A percentile compares a stretch with the other conserved stretches of the same genome.
These are phyloP conservation scores for Cercospora nicotianae DNA, from an alignment of 2,329 filamentous ascomycete species.

Conservation along the genomic window DNA sequence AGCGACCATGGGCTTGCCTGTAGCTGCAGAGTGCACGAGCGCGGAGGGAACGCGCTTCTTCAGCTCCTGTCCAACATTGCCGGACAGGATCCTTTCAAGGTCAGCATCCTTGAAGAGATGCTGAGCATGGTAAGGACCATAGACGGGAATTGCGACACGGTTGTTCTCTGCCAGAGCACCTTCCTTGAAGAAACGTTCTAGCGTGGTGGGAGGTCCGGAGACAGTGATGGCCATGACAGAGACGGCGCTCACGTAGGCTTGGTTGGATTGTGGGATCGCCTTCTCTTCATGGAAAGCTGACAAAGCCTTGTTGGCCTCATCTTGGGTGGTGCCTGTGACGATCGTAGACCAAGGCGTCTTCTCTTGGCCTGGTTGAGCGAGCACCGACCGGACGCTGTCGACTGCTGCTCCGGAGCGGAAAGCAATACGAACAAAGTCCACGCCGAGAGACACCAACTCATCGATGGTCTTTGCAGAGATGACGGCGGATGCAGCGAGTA, in stretches of 20 bases:
- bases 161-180: conserved; percentile 52
- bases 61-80: conserved; percentile 43
- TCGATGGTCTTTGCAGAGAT: conserved; percentile 63
- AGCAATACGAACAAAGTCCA: conserved; percentile 64
- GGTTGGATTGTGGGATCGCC: conserved; percentile 52
- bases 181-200: conserved; percentile 54
- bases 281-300: conserved; percentile 59
- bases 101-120: conserved; percentile 56
- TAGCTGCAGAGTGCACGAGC: conserved; percentile 50
- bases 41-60: conserved; percentile 45
- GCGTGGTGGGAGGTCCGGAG: conserved; percentile 58
- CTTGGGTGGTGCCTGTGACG: conserved; percentile 57
- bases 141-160: conserved; percentile 56
- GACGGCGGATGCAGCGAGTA: conserved; percentile 68
- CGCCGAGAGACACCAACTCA: conserved; percentile 61
- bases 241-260: conserved; percentile 60
- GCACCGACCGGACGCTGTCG: conserved; percentile 44
- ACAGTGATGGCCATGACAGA: conserved; percentile 61
- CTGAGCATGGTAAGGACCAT: conserved; percentile 60
- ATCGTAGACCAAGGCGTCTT: conserved; percentile 68
- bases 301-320: conserved; percentile 53
- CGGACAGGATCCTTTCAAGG: conserved; percentile 52
- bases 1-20: conserved; percentile 48
- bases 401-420: conserved; percentile 61
- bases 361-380: conserved; percentile 56